Evolutionary conservation across 2,329 filamentous ascomycete species (phyloP).

Genomic region (Fusarium denticulatum): DNA sequence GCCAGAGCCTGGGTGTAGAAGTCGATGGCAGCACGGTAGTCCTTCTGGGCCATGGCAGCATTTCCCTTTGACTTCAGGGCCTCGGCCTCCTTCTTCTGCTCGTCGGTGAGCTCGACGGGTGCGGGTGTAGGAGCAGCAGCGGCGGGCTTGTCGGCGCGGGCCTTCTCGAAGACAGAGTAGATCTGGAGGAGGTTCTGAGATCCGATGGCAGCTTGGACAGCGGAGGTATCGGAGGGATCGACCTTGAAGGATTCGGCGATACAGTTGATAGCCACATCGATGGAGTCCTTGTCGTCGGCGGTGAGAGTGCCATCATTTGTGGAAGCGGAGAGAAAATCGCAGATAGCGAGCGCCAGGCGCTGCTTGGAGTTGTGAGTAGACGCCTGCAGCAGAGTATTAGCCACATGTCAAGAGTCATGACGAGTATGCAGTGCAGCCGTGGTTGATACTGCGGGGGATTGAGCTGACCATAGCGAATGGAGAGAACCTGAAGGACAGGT

Average conservation of each 20-base stretch:
- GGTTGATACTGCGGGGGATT: slow-evolving; percentile 11
- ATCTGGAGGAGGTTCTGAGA: slow-evolving; percentile 89
- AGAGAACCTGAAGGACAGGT: slow-evolving; percentile 14
- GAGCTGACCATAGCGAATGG: slow-evolving; percentile 23
- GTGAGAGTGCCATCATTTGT: slow-evolving; percentile 88
- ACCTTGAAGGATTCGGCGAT: slow-evolving; percentile 97
- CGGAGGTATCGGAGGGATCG: slow-evolving; percentile 79
- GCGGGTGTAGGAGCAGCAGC: slow-evolving; percentile 46
- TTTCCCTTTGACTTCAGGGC: slow-evolving; percentile 90
- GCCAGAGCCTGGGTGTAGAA: slow-evolving; percentile 88
- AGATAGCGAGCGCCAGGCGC: slow-evolving; percentile 95
- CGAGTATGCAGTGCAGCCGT: slow-evolving; percentile 1
- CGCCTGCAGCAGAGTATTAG: slow-evolving; percentile 22
- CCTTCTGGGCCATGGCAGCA: slow-evolving; percentile 92
- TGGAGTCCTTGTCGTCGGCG: slow-evolving; percentile 88
- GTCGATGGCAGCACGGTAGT: slow-evolving; percentile 84
- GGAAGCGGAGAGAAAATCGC: slow-evolving; percentile 90
- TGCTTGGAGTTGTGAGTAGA: slow-evolving; percentile 67
- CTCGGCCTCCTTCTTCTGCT: slow-evolving; percentile 83
- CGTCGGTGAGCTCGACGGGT: slow-evolving; percentile 55
- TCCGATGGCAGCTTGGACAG: slow-evolving; percentile 81
- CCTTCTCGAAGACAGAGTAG: slow-evolving; percentile 96
- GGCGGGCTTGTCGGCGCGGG: slow-evolving; percentile 61
- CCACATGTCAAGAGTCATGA: slow-evolving; percentile 4
- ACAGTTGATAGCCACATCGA: slow-evolving; percentile 94